phyloP scores from a whole-genome alignment of 257 asterid genomes.

The Salvia miltiorrhiza region DNA sequence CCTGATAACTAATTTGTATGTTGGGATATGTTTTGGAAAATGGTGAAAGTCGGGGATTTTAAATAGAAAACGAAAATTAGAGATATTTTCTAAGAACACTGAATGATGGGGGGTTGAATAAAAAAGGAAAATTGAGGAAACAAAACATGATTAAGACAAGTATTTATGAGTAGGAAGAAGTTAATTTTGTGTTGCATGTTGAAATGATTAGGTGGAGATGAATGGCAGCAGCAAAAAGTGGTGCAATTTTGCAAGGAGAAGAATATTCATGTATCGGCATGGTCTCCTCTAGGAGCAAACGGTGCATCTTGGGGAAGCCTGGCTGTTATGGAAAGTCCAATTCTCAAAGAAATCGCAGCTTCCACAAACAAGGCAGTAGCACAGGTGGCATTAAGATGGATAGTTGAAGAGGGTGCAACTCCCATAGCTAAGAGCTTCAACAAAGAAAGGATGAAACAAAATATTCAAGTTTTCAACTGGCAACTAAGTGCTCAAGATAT shows the following conservation, averaged over 20 bases:
- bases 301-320: constrained; percentile 18
- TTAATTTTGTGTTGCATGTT: no score
- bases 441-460: neutral
- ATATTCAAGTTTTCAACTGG: no score
- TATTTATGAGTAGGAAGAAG: no score
- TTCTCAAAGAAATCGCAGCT: neutral
- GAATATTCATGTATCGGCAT: constrained; percentile 39
- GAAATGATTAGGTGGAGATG: constrained; percentile 46
- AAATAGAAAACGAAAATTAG: no score
- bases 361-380: neutral
- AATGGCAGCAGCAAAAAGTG: constrained; percentile 58
- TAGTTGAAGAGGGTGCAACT: neutral
- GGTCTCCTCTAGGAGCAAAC: constrained; percentile 53
- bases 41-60: no score
- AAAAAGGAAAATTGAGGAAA: no score
- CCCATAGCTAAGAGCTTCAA: constrained; percentile 6
- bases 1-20: no score
- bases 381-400: neutral
- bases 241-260: constrained; percentile 36
- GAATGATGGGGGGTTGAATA: no score
- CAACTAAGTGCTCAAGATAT: no score
- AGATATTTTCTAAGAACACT: no score
- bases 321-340: neutral
- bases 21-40: no score
- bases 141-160: no score